Percentiles rank a stretch among this genome's conserved stretches.
These are phyloP conservation scores for Artemisia argyi DNA, from an alignment of 129 eudicot genomes.

Conservation along the genomic window DNA sequence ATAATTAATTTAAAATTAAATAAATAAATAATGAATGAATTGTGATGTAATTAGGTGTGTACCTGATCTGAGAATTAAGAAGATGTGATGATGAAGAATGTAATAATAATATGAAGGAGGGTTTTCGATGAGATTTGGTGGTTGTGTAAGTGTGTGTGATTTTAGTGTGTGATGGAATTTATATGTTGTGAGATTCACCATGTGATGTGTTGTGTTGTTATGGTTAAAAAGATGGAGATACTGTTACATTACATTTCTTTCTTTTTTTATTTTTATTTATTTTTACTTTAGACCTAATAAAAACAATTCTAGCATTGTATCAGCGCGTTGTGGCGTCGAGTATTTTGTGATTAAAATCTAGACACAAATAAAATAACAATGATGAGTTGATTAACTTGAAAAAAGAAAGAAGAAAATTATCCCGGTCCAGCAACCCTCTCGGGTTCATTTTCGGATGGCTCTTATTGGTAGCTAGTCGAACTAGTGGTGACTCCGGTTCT, in stretches of 20 bases:
- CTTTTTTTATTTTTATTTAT: conserved; percentile 7
- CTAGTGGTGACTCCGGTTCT: too few relatives aligned
- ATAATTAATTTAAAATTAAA: conserved; percentile 18
- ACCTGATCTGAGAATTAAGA: conserved; percentile 33
- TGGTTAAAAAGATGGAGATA: conserved; percentile 39
- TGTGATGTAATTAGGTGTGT: too few relatives aligned
- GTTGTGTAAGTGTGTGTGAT: conserved; percentile 22
- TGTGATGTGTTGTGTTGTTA: conserved; percentile 17
- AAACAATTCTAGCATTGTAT: too few relatives aligned
- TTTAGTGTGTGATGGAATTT: conserved; percentile 25
- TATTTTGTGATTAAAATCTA: too few relatives aligned
- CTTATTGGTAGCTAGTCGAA: too few relatives aligned
- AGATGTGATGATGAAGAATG: conserved; percentile 40
- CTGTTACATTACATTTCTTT: conserved; percentile 28
- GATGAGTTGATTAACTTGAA: too few relatives aligned
- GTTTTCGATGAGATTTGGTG: conserved; percentile 54
- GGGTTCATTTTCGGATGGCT: too few relatives aligned
- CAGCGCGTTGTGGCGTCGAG: too few relatives aligned
- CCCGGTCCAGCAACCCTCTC: too few relatives aligned
- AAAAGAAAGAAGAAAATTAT: too few relatives aligned
- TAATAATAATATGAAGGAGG: conserved; percentile 19
- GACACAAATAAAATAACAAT: too few relatives aligned
- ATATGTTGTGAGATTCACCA: conserved; percentile 25
- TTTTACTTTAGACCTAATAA: neutral
- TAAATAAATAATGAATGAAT: conserved; percentile 8